A percentile compares a stretch with the other conserved stretches of the same genome.
phyloP scores from a whole-genome alignment of 441 rosid species.

The Eugenia klotzschiana region DNA sequence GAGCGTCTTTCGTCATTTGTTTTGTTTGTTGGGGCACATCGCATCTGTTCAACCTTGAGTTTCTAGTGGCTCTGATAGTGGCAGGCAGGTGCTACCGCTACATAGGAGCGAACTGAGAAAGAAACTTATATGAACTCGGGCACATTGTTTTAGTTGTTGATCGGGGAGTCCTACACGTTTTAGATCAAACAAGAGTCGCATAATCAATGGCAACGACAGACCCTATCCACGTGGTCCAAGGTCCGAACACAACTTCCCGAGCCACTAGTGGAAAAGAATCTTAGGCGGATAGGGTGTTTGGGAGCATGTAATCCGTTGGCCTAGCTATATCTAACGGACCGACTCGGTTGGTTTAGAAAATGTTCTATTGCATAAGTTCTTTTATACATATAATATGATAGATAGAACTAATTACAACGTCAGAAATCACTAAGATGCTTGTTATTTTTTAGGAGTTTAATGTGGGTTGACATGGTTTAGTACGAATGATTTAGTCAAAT shows the following conservation, averaged over 20 bases:
- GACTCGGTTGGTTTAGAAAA: not conserved
- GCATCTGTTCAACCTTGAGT: not conserved
- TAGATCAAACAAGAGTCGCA: not conserved
- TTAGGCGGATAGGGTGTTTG: not conserved
- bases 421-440: not conserved
- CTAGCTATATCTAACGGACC: not conserved
- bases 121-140: not conserved
- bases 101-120: not conserved
- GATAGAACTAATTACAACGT: not conserved
- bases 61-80: not conserved
- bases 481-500: not conserved
- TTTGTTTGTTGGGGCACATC: not conserved
- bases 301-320: not conserved
- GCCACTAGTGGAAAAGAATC: not conserved
- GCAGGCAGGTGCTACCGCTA: not conserved
- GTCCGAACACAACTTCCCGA: not conserved
- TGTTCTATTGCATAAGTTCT: not conserved
- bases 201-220: not conserved
- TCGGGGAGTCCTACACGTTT: not conserved
- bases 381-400: not conserved
- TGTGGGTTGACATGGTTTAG: not conserved
- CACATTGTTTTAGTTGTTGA: not conserved
- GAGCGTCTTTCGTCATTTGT: not conserved
- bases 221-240: not conserved
- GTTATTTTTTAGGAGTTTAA: not conserved